phyloP scores from a whole-genome alignment of 257 asterid species.

The Striga asiatica region DNA sequence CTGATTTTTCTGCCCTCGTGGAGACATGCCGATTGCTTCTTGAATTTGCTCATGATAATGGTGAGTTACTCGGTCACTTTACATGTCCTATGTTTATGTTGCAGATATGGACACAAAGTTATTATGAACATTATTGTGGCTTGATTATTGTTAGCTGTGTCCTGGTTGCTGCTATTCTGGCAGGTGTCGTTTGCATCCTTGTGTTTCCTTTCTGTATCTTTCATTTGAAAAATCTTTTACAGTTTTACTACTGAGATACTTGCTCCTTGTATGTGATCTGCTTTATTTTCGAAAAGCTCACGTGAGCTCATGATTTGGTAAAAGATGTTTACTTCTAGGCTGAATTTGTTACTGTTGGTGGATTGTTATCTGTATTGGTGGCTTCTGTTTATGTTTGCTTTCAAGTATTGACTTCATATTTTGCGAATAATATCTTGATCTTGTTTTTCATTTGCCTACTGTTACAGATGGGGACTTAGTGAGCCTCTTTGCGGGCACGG shows the following conservation, averaged over 20 bases:
- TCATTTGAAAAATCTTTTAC: neutral
- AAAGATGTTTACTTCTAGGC: neutral
- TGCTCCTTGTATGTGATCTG: neutral
- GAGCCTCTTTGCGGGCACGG: conserved; percentile 53
- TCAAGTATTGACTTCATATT: neutral
- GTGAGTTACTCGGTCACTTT: conserved; percentile 34
- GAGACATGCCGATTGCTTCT: conserved; percentile 65
- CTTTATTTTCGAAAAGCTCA: too few species aligned
- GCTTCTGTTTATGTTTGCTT: neutral
- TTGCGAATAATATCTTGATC: conserved; percentile 13
- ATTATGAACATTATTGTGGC: neutral
- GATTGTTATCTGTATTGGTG: neutral
- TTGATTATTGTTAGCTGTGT: neutral
- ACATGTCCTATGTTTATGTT: neutral
- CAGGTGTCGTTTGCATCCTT: neutral
- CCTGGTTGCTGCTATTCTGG: conserved; percentile 3
- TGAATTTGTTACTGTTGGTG: conserved; percentile 9
- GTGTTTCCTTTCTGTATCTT: neutral
- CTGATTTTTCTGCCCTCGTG: conserved; percentile 75
- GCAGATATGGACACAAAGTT: neutral
- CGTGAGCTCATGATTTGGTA: too few species aligned
- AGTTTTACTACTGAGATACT: too few species aligned
- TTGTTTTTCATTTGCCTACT: conserved; percentile 9
- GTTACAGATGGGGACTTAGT: conserved; percentile 45
- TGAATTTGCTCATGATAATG: conserved; percentile 51